Evolutionary conservation across 768 basidiomycete genomes (phyloP), one percentile per base, ranked within the genome.

Genomic region (Lactifluus pinguis): DNA sequence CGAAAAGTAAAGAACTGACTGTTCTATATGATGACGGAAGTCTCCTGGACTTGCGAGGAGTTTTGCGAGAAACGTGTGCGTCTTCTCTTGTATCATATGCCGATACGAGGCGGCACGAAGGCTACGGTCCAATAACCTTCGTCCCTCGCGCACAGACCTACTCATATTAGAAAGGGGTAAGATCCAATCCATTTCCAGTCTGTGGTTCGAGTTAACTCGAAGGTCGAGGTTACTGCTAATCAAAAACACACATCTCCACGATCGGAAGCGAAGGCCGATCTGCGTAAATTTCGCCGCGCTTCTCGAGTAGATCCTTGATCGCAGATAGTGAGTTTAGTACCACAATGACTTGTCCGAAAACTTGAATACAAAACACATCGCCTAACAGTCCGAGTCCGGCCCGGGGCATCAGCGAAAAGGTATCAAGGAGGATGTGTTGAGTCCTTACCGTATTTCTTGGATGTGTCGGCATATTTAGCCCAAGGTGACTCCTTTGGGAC

Each of bases 281-380:
- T 10, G 63, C 45, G 10, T 57, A 62, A 7, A 45, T 3, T 6
- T 49, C 54, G 11, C 60, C 55, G 7, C 55, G 53, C 49, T 45
- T 61, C 21, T 61, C 60, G 2, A 61, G 13, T 11, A 61, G 10
- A 30, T 61, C 60, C 3, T 49, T 61, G 39, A 61, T 44, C 1
- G 55, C 54, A 2, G 55, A 5, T n/a, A 29, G 6, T 1, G 55
- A 57, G 25, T 39, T 38, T 25, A 61, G 48, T 13, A 61, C 49
- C 4, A 61, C 32, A 6, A 34, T 9, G 32, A 34, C 32, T 9
- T 34, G 32, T 34, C 32, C 32, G 32, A 34, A 34, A 34, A 34
- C 32, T 34, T 34, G 49, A 34, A 61, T 10, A 42, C 32, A 57
- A 2, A 64, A 29, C 3, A 63, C 2, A n/a, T 59, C 30, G 38